Evolutionary conservation across 345 rosid genomes (phyloP), one percentile per base, ranked within the genome.

Genomic region (Moricandia moricandioides): DNA sequence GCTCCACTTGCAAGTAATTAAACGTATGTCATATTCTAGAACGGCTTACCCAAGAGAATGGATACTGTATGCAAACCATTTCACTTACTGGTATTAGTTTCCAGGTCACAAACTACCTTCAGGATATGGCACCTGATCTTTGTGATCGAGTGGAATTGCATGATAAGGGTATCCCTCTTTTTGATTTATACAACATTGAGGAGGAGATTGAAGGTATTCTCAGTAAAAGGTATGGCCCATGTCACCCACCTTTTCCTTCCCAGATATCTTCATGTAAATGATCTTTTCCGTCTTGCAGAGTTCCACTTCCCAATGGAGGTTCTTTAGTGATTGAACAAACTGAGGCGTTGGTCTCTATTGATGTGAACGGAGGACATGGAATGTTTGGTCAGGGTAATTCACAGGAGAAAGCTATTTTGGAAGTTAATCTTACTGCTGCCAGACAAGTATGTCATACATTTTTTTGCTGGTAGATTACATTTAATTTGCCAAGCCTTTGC

Each of bases 321-420:
- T 91, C 97, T 75, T 74, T 94, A 81, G 95, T 94, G 80, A 94
- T 94, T 82, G 98, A 94, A 84, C 97, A 91, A 83, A 94, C 98
- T 0, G 98, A 94, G 86, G 98, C 98, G 40, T 86, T 94, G 68
- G 98, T 94, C 77, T 90, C 98, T 37, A 86, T 94, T 83, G 98
- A 94, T 82, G 98, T 94, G 70, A 94, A 94, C 78, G 97, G 98
- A 6, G 98, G 98, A 67, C 98, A 91, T 82, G 92, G 90, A 65
- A 90, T 94, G 97, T 80, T 91, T 80, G 91, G 96, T 77, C 91
- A 86, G 78, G 91, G 88, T 60, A 86, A 88, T 75, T 94, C 98
- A 70, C 94, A 90, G 80, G 95, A 90, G 86, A 88, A 84, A 78
- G 98, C 97, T 77, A 85, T 84, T 83, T 83, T 94, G 60, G 98